Evolutionary conservation across 129 eudicot genomes (phyloP), one percentile per base, ranked within the genome.

Genomic region (Centrapalus pauciflorus): DNA sequence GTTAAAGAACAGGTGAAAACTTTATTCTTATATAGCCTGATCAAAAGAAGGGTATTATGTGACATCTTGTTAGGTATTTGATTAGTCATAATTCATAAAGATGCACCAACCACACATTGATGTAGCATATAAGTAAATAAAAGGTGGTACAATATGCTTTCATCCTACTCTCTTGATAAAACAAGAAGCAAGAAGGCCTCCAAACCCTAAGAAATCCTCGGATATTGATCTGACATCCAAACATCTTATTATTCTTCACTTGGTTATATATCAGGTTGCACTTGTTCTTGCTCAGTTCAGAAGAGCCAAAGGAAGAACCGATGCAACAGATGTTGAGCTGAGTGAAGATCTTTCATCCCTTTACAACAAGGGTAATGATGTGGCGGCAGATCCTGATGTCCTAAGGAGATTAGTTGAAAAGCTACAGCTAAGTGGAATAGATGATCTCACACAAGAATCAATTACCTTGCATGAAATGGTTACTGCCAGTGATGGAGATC

Each of bases 401-500:
- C 13, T 93, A 57, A 76, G 80, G 77, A 86, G 92, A 76, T 69
- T 93, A 71, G 86, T 77, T 14, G 95, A 86, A 30, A 93, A 88
- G 63, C 77, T 93, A 61, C 95, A 88, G 74, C 79, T 93, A 7
- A 78, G 65, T 37, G 85, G 83, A 75, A 82, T 88, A 69, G 79
- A 81, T 26, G 96, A 93, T 71, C 83, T 93, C 54, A 93, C 89
- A 24, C 92, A 88, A 46, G 98, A 93, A 74, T 88, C 98, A 52
- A 72, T 81, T 49, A 95, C 98, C 55, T 75, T 93, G 81, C 96
- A 86, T 74, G 98, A 93, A 72, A 83, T 93, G 96, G 98, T 88
- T 61, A 34, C 80, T 34, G 60, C 80, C 7, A 80, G 83, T 40
- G 84, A 76, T 48, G 93, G 85, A 20, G 97, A 87, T 75, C 88